Percentiles rank a stretch among this genome's conserved stretches.
phyloP scores from a whole-genome alignment of 345 rosid genomes.

The Gossypium longicalyx region DNA sequence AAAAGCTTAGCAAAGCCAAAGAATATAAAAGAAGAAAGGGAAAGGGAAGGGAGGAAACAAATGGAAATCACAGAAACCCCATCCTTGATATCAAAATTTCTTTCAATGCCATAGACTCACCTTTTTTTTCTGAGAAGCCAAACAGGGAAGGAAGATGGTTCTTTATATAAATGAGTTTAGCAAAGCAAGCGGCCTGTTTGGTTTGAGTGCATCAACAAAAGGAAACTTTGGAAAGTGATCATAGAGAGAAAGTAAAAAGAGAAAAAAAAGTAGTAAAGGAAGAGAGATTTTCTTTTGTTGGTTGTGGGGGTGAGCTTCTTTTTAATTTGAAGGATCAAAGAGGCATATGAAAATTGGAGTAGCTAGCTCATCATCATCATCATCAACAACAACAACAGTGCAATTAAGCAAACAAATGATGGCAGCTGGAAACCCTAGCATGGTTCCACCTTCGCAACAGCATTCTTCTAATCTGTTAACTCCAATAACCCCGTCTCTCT shows the following conservation, averaged over 20 bases:
- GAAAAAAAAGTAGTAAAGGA: slow-evolving; percentile 13
- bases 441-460: slow-evolving; percentile 42
- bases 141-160: slow-evolving; percentile 12
- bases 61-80: slow-evolving; percentile 38
- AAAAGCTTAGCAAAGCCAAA: slow-evolving; percentile 26
- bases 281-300: slow-evolving; percentile 5
- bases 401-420: slow-evolving; percentile 36
- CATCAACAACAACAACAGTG: not conserved
- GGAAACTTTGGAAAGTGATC: slow-evolving; percentile 35
- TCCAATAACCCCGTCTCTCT: slow-evolving; percentile 26
- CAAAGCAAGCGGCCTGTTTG: slow-evolving; percentile 33
- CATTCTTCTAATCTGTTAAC: slow-evolving; percentile 36
- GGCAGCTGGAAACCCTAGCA: slow-evolving; percentile 69
- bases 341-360: slow-evolving; percentile 6
- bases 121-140: slow-evolving; percentile 36
- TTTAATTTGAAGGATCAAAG: not conserved
- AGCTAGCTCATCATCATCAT: not conserved
- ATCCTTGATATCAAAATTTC: slow-evolving; percentile 24
- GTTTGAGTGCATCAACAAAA: slow-evolving; percentile 37
- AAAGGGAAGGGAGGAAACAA: slow-evolving; percentile 2
- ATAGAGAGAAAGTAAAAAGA: slow-evolving; percentile 25
- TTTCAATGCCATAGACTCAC: slow-evolving; percentile 12
- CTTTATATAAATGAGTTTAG: slow-evolving; percentile 20
- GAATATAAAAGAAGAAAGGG: slow-evolving; percentile 20
- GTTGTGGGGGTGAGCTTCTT: slow-evolving; percentile 2